These are phyloP conservation scores for Fusarium sp. DNA, from an alignment of 2,329 filamentous ascomycete species.

Conservation along the genomic window DNA sequence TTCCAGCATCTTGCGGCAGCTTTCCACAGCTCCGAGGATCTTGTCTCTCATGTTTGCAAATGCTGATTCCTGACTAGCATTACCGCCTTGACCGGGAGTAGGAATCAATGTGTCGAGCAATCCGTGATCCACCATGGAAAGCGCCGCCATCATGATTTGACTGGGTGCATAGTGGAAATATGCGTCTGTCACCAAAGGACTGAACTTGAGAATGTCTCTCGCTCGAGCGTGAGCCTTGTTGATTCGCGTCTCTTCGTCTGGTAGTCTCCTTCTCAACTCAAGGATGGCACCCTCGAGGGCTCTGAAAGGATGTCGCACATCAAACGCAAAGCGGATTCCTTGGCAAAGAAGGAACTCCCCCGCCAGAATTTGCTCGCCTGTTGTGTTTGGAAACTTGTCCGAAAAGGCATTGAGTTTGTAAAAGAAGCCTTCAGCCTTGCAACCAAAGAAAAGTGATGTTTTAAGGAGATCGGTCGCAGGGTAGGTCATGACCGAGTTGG, in stretches of 20 bases:
- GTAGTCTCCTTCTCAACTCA: conserved; percentile 78
- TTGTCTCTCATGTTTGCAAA: conserved; percentile 57
- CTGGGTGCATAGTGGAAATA: conserved; percentile 97
- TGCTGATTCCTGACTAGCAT: conserved; percentile 41
- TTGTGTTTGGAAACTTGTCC: conserved; percentile 76
- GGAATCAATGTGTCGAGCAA: conserved; percentile 66
- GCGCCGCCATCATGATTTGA: conserved; percentile 89
- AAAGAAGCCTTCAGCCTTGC: conserved; percentile 90
- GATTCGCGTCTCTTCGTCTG: conserved; percentile 67
- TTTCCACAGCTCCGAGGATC: conserved; percentile 62
- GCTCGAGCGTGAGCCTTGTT: conserved; percentile 78
- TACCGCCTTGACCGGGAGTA: conserved; percentile 51
- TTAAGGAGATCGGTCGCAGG: conserved; percentile 90
- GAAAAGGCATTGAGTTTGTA: conserved; percentile 74
- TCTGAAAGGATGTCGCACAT: conserved; percentile 90
- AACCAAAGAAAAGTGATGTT: conserved; percentile 91
- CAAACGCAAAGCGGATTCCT: conserved; percentile 91
- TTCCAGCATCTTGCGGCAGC: conserved; percentile 67
- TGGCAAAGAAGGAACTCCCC: conserved; percentile 95
- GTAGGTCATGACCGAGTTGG: conserved; percentile 96
- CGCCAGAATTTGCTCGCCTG: conserved; percentile 84
- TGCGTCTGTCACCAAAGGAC: conserved; percentile 89
- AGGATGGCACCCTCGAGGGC: conserved; percentile 88
- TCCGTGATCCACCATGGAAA: conserved; percentile 79
- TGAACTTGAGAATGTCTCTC: conserved; percentile 79